Conservation (phyloP, 208 protist species). For the Crithidia acanthocephali region DNA sequence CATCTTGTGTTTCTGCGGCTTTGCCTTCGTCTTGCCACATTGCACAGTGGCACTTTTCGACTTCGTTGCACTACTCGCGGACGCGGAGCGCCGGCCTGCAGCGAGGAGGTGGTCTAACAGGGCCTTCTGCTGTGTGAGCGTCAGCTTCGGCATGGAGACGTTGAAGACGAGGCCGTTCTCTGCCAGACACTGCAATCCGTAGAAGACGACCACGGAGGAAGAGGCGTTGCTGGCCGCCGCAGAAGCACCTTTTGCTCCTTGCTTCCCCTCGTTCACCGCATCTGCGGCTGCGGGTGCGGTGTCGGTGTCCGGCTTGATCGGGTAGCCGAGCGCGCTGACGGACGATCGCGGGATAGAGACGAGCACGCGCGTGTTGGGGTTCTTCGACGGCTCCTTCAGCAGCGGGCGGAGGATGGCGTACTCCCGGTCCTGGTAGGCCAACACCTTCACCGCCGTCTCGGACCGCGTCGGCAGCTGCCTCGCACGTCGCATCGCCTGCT, state of each 20-base stretch:
- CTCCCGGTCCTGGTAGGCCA: conserved; percentile 78
- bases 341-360: conserved; percentile 46
- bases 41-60: not conserved
- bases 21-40: not conserved
- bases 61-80: conserved; percentile 8
- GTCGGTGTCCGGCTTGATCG: conserved; percentile 33
- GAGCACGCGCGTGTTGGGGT: conserved; percentile 64
- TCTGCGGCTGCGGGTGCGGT: not conserved
- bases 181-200: conserved; percentile 83
- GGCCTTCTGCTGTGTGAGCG: conserved; percentile 49
- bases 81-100: conserved; percentile 9
- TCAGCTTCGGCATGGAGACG: conserved; percentile 75
- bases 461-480: conserved; percentile 46
- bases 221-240: conserved; percentile 3
- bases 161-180: conserved; percentile 83
- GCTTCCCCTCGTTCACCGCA: not conserved
- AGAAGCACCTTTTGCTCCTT: not conserved
- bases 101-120: conserved; percentile 71
- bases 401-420: conserved; percentile 80
- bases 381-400: conserved; percentile 75
- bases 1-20: not conserved
- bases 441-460: conserved; percentile 76
- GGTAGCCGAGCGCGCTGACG: conserved; percentile 29
- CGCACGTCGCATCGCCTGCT: conserved; percentile 37
- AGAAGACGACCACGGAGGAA: conserved; percentile 52